Evolutionary conservation across 2,329 filamentous ascomycete species (phyloP).

Genomic region (Chaetomium strumarium): DNA sequence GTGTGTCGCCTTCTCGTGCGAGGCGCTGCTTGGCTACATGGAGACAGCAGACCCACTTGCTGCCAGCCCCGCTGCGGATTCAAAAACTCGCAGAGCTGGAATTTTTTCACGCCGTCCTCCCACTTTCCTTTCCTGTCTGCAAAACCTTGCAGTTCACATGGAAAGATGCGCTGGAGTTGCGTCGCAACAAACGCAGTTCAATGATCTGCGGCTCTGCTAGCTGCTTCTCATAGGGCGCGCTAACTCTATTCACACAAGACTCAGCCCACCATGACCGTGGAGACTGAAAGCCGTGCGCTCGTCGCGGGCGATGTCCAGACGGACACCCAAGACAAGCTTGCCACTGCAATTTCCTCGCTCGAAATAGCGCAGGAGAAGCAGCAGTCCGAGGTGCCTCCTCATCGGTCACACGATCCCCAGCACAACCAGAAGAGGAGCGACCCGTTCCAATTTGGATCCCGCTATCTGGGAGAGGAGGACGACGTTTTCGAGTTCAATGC

Average conservation of each 20-base stretch:
- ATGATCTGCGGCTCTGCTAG: constrained; percentile 24
- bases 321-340: constrained; percentile 20
- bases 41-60: no score
- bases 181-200: constrained; percentile 18
- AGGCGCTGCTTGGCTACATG: no score
- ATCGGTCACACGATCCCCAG: constrained; percentile 64
- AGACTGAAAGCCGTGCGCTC: constrained; percentile 7
- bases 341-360: constrained; percentile 22
- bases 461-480: constrained; percentile 75
- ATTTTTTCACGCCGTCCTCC: no score
- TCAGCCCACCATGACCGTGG: constrained; percentile 18
- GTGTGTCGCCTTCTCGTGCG: neutral
- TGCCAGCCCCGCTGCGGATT: no score
- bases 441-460: constrained; percentile 92
- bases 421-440: constrained; percentile 81
- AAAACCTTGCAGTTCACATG: neutral
- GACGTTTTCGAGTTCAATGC: constrained; percentile 97
- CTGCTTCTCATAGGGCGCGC: constrained; percentile 18
- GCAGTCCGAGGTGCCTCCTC: constrained; percentile 40
- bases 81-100: no score
- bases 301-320: constrained; percentile 1
- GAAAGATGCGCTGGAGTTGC: no score
- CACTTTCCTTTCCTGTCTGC: neutral
- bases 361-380: constrained; percentile 21
- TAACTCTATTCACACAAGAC: constrained; percentile 1